phyloP scores from a whole-genome alignment of 176 grass and related monocot genomes.

The Tuctoria greenei region DNA sequence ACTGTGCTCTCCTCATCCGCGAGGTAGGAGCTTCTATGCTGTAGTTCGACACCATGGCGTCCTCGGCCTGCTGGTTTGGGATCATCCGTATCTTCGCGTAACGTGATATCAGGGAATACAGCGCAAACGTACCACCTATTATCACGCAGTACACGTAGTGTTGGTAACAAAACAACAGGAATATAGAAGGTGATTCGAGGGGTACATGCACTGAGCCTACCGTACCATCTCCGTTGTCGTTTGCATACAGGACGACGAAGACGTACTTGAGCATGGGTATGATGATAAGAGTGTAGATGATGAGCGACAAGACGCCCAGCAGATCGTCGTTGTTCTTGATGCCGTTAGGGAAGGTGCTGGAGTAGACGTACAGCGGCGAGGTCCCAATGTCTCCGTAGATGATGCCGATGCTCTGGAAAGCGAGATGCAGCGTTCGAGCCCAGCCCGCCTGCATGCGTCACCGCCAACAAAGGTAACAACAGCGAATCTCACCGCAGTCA shows the following conservation, averaged over 20 bases:
- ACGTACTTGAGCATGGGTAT: slow-evolving; percentile 74
- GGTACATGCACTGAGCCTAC: slow-evolving; percentile 17
- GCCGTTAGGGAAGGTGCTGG: slow-evolving; percentile 61
- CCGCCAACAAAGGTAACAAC: neutral
- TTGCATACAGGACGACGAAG: slow-evolving; percentile 68
- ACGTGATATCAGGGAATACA: slow-evolving; percentile 71
- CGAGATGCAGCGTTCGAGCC: slow-evolving; percentile 44
- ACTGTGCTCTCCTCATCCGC: slow-evolving; percentile 45
- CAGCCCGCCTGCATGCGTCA: slow-evolving; percentile 41
- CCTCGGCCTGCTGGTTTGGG: slow-evolving; percentile 75
- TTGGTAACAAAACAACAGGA: neutral
- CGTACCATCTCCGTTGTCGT: slow-evolving; percentile 75
- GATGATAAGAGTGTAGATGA: slow-evolving; percentile 64
- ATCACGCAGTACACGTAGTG: neutral
- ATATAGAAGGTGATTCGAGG: neutral
- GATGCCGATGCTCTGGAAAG: slow-evolving; percentile 71
- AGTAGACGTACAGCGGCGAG: slow-evolving; percentile 63
- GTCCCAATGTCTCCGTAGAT: slow-evolving; percentile 85
- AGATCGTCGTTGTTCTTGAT: slow-evolving; percentile 51
- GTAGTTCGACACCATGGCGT: slow-evolving; percentile 61
- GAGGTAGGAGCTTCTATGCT: slow-evolving; percentile 39
- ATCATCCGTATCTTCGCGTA: slow-evolving; percentile 61
- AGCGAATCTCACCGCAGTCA: neutral
- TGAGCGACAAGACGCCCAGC: slow-evolving; percentile 62
- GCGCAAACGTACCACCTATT: slow-evolving; percentile 74